Percentiles rank a stretch among this genome's conserved stretches.
Evolutionary conservation across 768 basidiomycete species (phyloP).

Genomic region (Suillus luteus): DNA sequence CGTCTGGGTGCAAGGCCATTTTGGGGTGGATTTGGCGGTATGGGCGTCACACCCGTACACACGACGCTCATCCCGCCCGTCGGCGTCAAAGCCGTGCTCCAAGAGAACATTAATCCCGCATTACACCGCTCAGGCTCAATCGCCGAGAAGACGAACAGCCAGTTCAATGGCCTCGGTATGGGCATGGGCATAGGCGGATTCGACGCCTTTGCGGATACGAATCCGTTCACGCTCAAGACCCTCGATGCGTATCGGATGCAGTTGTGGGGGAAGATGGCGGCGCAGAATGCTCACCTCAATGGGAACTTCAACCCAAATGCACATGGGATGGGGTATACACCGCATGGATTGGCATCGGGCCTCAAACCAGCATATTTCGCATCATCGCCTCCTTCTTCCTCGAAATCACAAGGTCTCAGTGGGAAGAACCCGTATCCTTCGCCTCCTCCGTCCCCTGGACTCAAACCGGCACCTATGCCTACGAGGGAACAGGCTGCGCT

Average conservation of each 20-base stretch:
- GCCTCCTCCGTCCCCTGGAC: constrained; percentile 46
- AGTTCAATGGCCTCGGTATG: constrained; percentile 32
- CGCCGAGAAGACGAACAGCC: constrained; percentile 35
- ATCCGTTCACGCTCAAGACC: constrained; percentile 85
- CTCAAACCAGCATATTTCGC: constrained; percentile 42
- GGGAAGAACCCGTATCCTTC: constrained; percentile 38
- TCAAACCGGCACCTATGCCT: constrained; percentile 22
- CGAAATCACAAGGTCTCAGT: constrained; percentile 27
- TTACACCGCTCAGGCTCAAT: constrained; percentile 24
- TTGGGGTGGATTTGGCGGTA: constrained; percentile 79
- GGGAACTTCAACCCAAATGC: constrained; percentile 16
- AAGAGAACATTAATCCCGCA: constrained; percentile 30
- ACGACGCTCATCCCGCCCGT: constrained; percentile 70
- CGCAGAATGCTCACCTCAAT: constrained; percentile 50
- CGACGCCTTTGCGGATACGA: constrained; percentile 77
- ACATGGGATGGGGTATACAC: constrained; percentile 19
- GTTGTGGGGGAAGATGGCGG: constrained; percentile 88
- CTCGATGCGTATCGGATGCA: constrained; percentile 90
- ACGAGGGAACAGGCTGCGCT: constrained; percentile 35
- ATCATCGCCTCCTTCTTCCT: constrained; percentile 8
- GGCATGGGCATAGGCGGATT: constrained; percentile 46
- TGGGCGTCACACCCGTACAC: constrained; percentile 83
- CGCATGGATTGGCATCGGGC: constrained; percentile 36
- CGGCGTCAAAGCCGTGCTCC: constrained; percentile 27
- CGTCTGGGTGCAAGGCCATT: constrained; percentile 55